Conservation (phyloP, 2,329 filamentous ascomycete genomes). For the Alternaria novae-zelandiae region DNA sequence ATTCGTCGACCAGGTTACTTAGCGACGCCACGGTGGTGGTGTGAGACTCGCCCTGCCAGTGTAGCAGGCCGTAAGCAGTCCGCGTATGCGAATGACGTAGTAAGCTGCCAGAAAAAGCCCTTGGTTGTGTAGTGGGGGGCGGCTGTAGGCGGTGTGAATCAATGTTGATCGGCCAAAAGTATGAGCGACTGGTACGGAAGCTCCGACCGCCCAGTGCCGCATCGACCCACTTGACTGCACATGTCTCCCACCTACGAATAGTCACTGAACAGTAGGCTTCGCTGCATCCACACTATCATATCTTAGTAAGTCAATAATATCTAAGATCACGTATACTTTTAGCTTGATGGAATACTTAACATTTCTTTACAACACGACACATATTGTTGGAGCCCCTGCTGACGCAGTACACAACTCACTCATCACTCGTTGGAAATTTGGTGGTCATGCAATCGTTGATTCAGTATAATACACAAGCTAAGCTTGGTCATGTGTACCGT, state of each 20-base stretch:
- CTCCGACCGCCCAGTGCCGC: constrained; percentile 10
- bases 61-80: constrained; percentile 21
- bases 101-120: constrained; percentile 19
- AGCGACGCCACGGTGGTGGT: constrained; percentile 46
- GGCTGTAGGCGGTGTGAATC: constrained; percentile 14
- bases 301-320: too few relatives aligned
- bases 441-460: constrained; percentile 8
- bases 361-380: too few relatives aligned
- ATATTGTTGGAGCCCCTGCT: too few relatives aligned
- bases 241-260: not conserved
- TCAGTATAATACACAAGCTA: constrained; percentile 26
- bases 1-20: constrained; percentile 41
- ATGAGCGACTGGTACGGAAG: constrained; percentile 21
- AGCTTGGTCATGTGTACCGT: constrained; percentile 17
- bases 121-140: constrained; percentile 26
- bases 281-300: too few relatives aligned
- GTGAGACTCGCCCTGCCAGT: constrained; percentile 17
- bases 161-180: constrained; percentile 22
- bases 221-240: constrained; percentile 2
- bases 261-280: too few relatives aligned
- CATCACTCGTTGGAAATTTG: not conserved
- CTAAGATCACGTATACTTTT: too few relatives aligned
- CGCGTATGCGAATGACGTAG: constrained; percentile 25
- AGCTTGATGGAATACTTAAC: too few relatives aligned
- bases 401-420: not conserved